These are phyloP conservation scores for Tylopilus rubrobrunneus DNA, from an alignment of 768 basidiomycete species.

Conservation along the genomic window DNA sequence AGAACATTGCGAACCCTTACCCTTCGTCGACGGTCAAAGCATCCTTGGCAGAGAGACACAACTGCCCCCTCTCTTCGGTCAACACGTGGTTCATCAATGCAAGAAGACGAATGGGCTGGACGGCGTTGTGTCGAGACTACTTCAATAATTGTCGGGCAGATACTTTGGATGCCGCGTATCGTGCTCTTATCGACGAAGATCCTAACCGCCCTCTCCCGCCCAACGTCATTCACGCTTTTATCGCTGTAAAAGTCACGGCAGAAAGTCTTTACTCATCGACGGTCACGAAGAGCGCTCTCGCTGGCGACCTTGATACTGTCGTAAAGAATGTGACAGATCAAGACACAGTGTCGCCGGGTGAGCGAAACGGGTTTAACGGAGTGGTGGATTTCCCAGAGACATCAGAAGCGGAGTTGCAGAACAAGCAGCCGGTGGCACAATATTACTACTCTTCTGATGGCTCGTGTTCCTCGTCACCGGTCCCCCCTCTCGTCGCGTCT, in stretches of 20 bases:
- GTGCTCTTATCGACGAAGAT: constrained; percentile 19
- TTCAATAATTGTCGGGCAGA: constrained; percentile 23
- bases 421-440: not conserved
- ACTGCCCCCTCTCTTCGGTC: constrained; percentile 29
- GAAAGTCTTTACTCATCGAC: constrained; percentile 28
- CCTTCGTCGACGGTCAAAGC: constrained; percentile 32
- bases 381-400: no score
- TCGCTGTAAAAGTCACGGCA: constrained; percentile 25
- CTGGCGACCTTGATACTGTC: constrained; percentile 25
- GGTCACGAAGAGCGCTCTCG: constrained; percentile 26
- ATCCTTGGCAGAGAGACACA: constrained; percentile 24
- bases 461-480: no score
- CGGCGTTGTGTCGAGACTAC: constrained; percentile 28
- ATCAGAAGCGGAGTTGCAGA: not conserved
- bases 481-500: constrained; percentile 2
- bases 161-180: constrained; percentile 24
- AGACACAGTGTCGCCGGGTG: no score
- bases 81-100: constrained; percentile 46
- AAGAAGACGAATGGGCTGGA: constrained; percentile 52
- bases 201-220: not conserved
- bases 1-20: constrained; percentile 49
- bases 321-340: constrained; percentile 29
- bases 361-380: no score
- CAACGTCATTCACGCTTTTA: constrained; percentile 20
- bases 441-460: constrained; percentile 3